Base-by-base conservation (phyloP, 2,329 filamentous ascomycete genomes). In the Scedosporium aurantiacum region DNA sequence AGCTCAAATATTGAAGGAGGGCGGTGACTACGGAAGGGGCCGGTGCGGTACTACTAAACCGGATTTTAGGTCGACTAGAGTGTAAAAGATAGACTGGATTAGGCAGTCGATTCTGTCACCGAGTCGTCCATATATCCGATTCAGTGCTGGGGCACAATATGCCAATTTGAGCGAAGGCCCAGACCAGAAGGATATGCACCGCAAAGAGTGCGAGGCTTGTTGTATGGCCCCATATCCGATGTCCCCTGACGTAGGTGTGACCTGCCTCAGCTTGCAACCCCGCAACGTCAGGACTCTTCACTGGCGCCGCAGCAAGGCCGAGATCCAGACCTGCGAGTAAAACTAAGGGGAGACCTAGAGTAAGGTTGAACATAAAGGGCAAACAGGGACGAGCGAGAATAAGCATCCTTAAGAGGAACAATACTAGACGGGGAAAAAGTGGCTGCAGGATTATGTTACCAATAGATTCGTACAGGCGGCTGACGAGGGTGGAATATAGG, bases 381-480 rank as follows among this genome's bases (percentile, higher is more conserved):
- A 84, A 84, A 71, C 91, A 96, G 0, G 87, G 82, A 56, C 81
- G 78, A 2, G 82, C 79, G 8, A 94, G 73, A 0, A 84, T 83
- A 12, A 80, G 74, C 7, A 91, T 74, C 71, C 96, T 96, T 58
- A 81, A 65, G 5, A 87, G 70, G 67, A 96, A 92, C 1, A 92
- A 66, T 1, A 72, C 67, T 2, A 90, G 72, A 57, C 86, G 86
- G 21, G 81, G 65, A 63, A 80, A 75, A 58, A 72, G 67, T 2
- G 69, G 65, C n/a, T 79, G 61, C 23, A 68, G 12, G 23, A 54
- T 54, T 21, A 27, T 5, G 23, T 54, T 21, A 10, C 23, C 23
- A 14, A 25, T 23, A 23, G 23, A 14, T 25, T 25, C 50, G 23
- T 54, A 23, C 7, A 54, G 3, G 50, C 50, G 45, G 23, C 28